phyloP scores from a whole-genome alignment of 1,284 basidiomycete genomes.

The Irpex lacteus region DNA sequence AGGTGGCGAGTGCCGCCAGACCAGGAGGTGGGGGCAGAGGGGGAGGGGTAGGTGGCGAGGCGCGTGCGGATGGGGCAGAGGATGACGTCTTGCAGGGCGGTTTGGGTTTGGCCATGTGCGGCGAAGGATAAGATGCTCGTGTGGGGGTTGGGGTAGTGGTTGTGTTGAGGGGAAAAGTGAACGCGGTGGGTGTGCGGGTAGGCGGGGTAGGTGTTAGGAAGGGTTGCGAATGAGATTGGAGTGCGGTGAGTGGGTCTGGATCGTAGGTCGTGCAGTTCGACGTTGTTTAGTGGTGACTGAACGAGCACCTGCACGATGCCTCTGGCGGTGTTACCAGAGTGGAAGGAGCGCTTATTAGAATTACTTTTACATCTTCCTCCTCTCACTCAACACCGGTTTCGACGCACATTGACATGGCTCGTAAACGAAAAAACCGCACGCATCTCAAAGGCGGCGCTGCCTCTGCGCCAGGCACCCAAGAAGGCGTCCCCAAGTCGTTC shows the following conservation, averaged over 20 bases:
- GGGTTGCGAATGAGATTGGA: constrained; percentile 4
- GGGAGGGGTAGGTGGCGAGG: constrained; percentile 72
- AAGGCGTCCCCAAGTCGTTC: constrained; percentile 69
- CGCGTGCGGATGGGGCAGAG: constrained; percentile 81
- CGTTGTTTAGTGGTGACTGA: constrained; percentile 80
- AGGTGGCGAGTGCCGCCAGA: no score
- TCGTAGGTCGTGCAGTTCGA: constrained; percentile 67
- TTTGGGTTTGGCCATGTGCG: constrained; percentile 67
- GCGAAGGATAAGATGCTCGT: constrained; percentile 68
- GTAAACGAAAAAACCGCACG: constrained; percentile 82
- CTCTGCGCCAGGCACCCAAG: constrained; percentile 30
- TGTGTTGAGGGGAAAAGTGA: constrained; percentile 16
- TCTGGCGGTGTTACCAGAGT: constrained; percentile 58
- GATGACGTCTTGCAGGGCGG: constrained; percentile 81
- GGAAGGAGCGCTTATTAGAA: constrained; percentile 22
- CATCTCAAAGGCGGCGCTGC: constrained; percentile 67
- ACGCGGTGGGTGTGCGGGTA: constrained; percentile 25
- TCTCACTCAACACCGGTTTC: neutral
- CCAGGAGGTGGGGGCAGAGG: no score
- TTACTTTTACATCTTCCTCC: neutral
- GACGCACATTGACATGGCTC: constrained; percentile 54
- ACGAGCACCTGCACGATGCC: constrained; percentile 74
- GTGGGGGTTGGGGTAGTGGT: constrained; percentile 30
- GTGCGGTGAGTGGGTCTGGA: constrained; percentile 32
- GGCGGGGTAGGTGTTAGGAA: constrained; percentile 25